Base-by-base conservation (phyloP, 2,329 filamentous ascomycete genomes). In the Blastomyces parvus region DNA sequence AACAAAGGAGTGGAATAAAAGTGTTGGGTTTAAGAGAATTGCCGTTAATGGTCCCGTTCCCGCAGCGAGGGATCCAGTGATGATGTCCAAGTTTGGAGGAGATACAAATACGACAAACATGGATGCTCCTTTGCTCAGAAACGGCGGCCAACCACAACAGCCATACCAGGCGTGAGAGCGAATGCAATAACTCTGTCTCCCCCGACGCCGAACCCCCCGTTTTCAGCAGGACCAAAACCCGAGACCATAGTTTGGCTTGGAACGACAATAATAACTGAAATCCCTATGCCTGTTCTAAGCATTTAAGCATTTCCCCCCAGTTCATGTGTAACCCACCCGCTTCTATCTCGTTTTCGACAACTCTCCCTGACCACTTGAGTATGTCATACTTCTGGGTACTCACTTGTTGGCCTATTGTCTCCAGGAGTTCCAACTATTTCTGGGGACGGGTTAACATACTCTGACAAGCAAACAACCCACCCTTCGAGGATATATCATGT, bases 101-200 rank as follows among this genome's bases (percentile, higher is more conserved):
- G 65, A 66, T 44, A n/a, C 38, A 9, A 62, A 38, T 7, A 62
- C 38, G 33, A 62, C 63, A 11, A 64, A 62, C 53, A 65, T 61
- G 65, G 68, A 65, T 58, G 60, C 65, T 68, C 53, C 66, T 58
- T 53, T 67, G 68, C 60, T 67, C 67, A 65, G 64, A 36, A 53
- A 56, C 63, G 50, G 53, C 9, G 36, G 19, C 22, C 55, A 48
- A 19, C 59, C 48, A 40, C 59, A 59, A 25, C n/a, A 36, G 19
- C n/a, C 33, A 58, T 40, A 58, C 33, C 55, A 42, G 22, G 11
- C 55, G 19, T 25, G 36, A 42, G 17, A 58, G 55, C 42, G 33
- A 42, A 22, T 13, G 19, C 17, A n/a, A 52, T 14, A 13, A 17
- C 30, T 52, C 9, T 6, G 33, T 25, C 52, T n/a, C 7, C 30